phyloP scores from a whole-genome alignment of 192 early-diverging fungal species.

The Cetraspora pellucida region DNA sequence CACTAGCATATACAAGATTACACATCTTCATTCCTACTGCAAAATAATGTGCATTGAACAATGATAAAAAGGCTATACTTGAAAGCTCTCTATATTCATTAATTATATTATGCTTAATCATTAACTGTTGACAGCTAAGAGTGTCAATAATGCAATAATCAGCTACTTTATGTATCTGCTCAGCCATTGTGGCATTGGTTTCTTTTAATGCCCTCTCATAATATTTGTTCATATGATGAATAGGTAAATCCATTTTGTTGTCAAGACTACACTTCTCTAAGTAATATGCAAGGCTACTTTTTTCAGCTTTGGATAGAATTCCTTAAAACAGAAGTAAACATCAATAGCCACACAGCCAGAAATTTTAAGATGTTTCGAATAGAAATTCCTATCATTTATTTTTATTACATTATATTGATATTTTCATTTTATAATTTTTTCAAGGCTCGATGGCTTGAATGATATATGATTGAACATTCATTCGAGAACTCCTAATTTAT shows the following conservation, averaged over 20 bases:
- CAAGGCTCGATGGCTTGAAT: too few species aligned
- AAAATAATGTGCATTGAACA: constrained; percentile 24
- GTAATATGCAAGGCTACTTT: too few species aligned
- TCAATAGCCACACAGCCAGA: too few species aligned
- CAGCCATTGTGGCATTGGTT: not conserved
- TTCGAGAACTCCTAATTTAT: not conserved
- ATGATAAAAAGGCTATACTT: not conserved
- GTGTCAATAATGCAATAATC: constrained; percentile 26
- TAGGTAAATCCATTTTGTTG: not conserved
- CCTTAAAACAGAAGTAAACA: too few species aligned
- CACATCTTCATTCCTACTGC: constrained; percentile 9
- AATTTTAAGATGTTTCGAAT: too few species aligned
- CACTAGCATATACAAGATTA: constrained; percentile 26
- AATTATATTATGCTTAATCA: constrained; percentile 29
- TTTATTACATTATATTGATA: too few species aligned
- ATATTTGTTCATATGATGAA: not conserved
- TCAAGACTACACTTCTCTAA: not conserved
- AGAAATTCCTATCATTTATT: too few species aligned
- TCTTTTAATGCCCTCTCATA: not conserved
- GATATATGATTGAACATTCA: too few species aligned
- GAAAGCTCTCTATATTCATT: constrained; percentile 20
- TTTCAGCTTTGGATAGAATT: too few species aligned
- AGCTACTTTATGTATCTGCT: constrained; percentile 10
- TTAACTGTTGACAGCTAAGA: constrained; percentile 4
- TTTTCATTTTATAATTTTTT: too few species aligned